Base-by-base conservation (phyloP, 805 yeast genomes). In the Cyberlindnera xishuangbannaensis region DNA sequence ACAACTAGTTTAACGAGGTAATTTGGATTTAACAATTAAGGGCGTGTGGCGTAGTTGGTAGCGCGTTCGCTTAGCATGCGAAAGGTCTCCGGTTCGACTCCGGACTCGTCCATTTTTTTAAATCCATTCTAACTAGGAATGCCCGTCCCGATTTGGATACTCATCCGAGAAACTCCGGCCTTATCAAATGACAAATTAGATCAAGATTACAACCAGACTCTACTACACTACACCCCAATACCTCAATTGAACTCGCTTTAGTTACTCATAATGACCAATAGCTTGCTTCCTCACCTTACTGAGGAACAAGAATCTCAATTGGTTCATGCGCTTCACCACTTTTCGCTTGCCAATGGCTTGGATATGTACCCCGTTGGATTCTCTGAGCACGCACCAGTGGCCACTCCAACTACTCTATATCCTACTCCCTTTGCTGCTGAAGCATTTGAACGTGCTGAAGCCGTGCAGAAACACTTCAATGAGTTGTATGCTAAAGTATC, bases 341-440 rank as follows among this genome's bases (percentile, higher is more conserved):
- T 92, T 84, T 66, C 83, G 6, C 59, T 88, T 31, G 69, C 81
- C 30, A 76, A 85, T 59, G 96, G 97, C 3, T 64, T 88, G 27
- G 70, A 77, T n/a, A 79, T 88, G 78, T 80, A 83, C 48, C 86
- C 87, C 2, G 76, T 79, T 2, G 64, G 69, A 17, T 75, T 67
- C 48, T 41, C 61, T 10, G 41, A 50, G 15, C 67, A 61, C 45
- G 62, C 62, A 26, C 69, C 76, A 12, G 59, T 59, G 15, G 71
- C 70, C 32, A 95, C 96, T 2, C 98, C 99, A 24, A 77, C 86
- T 8, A 92, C 98, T 2, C 50, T 90, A 18, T 86, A 67, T 51
- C 99, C 99, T 5, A 83, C 97, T 0, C 95, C 95, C 6, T 77
- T 87, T 44, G 90, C 96, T 4, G 67, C 61, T 36, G 33, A 51